phyloP scores from a whole-genome alignment of 352 stramenopile genomes.

The Sclerospora graminicola region DNA sequence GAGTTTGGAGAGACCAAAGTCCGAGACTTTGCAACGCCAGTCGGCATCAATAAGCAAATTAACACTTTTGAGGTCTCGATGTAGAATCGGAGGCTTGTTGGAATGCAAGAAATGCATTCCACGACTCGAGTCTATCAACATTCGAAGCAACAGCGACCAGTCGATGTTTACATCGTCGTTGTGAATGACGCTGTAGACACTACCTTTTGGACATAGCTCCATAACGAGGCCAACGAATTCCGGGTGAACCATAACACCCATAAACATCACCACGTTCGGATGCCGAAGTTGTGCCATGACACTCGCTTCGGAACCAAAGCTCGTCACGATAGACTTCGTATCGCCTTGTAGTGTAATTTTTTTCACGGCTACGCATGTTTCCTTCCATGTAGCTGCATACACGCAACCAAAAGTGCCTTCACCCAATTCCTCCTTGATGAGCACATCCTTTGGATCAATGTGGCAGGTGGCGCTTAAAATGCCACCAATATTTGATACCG shows the following conservation, averaged over 20 bases:
- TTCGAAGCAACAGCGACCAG: constrained; percentile 41
- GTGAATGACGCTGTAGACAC: constrained; percentile 86
- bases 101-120: constrained; percentile 82
- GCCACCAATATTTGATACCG: constrained; percentile 22
- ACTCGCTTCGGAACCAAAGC: constrained; percentile 59
- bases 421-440: constrained; percentile 68
- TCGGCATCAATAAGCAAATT: constrained; percentile 80
- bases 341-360: constrained; percentile 57
- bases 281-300: constrained; percentile 85
- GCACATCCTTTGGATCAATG: constrained; percentile 75
- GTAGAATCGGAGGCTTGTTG: constrained; percentile 74
- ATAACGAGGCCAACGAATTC: constrained; percentile 91
- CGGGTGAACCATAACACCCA: constrained; percentile 90
- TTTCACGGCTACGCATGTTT: constrained; percentile 57
- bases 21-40: constrained; percentile 78
- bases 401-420: constrained; percentile 64
- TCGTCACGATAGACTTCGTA: constrained; percentile 51
- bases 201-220: constrained; percentile 86
- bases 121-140: constrained; percentile 68
- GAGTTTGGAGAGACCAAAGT: constrained; percentile 75
- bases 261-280: constrained; percentile 93
- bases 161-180: constrained; percentile 48
- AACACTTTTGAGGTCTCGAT: constrained; percentile 78
- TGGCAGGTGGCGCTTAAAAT: constrained; percentile 75
- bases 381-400: constrained; percentile 56